These are phyloP conservation scores for Yamadazyma kanchanaburiensis DNA, from an alignment of 1,139 yeast species.

Conservation along the genomic window DNA sequence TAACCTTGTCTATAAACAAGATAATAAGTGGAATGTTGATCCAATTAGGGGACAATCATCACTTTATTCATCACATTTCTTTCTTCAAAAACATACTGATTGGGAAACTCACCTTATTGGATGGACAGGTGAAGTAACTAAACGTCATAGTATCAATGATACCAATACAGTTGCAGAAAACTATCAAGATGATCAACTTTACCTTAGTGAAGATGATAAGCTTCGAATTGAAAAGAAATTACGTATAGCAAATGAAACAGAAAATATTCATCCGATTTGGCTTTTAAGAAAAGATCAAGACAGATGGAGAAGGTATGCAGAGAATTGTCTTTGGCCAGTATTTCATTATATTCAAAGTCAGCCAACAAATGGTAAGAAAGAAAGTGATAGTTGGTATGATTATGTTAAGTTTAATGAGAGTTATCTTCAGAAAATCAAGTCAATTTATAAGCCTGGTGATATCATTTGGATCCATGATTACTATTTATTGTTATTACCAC, in stretches of 20 bases:
- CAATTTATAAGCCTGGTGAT: slow-evolving; percentile 83
- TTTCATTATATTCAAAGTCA: slow-evolving; percentile 86
- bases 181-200: slow-evolving; percentile 55
- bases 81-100: slow-evolving; percentile 59
- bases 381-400: slow-evolving; percentile 83
- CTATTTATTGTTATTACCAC: slow-evolving; percentile 81
- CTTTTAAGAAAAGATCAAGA: slow-evolving; percentile 66
- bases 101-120: slow-evolving; percentile 91
- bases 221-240: slow-evolving; percentile 41
- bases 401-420: slow-evolving; percentile 90
- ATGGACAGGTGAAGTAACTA: slow-evolving; percentile 89
- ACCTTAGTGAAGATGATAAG: slow-evolving; percentile 58
- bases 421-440: slow-evolving; percentile 72
- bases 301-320: slow-evolving; percentile 88
- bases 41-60: slow-evolving; percentile 85
- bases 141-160: slow-evolving; percentile 21
- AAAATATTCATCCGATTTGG: slow-evolving; percentile 82
- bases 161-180: slow-evolving; percentile 12
- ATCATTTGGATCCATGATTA: slow-evolving; percentile 95
- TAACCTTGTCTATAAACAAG: slow-evolving; percentile 48
- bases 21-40: slow-evolving; percentile 48
- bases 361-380: slow-evolving; percentile 61
- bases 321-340: slow-evolving; percentile 88
- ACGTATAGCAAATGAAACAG: slow-evolving; percentile 39
- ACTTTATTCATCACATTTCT: slow-evolving; percentile 68